These are phyloP conservation scores for Xylaria sp. DNA, from an alignment of 2,329 filamentous ascomycete genomes.

Conservation along the genomic window DNA sequence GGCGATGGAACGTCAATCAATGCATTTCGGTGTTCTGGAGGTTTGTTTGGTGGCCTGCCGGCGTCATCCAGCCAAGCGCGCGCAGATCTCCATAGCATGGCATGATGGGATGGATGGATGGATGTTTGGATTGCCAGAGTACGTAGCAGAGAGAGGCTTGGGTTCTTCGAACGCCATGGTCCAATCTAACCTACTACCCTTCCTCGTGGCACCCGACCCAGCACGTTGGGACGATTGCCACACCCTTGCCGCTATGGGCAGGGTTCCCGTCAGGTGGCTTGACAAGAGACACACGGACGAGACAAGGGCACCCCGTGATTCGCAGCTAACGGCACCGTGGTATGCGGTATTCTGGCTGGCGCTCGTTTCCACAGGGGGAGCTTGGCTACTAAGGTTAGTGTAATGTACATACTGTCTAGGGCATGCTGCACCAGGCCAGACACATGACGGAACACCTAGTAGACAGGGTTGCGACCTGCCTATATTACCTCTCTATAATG, in stretches of 20 bases:
- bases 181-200: conserved; percentile 26
- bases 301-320: conserved; percentile 30
- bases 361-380: conserved; percentile 24
- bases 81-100: conserved; percentile 24
- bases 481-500: neutral
- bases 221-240: conserved; percentile 43
- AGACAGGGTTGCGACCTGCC: conserved; percentile 21
- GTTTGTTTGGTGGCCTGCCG: conserved; percentile 22
- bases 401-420: neutral
- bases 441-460: conserved; percentile 18
- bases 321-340: conserved; percentile 23
- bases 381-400: neutral
- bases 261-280: conserved; percentile 38
- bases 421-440: conserved; percentile 12
- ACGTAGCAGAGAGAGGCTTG: neutral
- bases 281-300: conserved; percentile 29
- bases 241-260: conserved; percentile 41
- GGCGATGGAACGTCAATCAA: conserved; percentile 2
- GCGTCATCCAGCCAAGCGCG: conserved; percentile 18
- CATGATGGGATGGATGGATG: neutral
- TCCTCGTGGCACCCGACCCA: conserved; percentile 46
- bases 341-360: conserved; percentile 19
- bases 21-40: conserved; percentile 3
- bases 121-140: too few relatives aligned
- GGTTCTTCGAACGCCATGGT: conserved; percentile 29